These are phyloP conservation scores for Sporothrix pallida DNA, from an alignment of 2,329 filamentous ascomycete genomes.

Conservation along the genomic window DNA sequence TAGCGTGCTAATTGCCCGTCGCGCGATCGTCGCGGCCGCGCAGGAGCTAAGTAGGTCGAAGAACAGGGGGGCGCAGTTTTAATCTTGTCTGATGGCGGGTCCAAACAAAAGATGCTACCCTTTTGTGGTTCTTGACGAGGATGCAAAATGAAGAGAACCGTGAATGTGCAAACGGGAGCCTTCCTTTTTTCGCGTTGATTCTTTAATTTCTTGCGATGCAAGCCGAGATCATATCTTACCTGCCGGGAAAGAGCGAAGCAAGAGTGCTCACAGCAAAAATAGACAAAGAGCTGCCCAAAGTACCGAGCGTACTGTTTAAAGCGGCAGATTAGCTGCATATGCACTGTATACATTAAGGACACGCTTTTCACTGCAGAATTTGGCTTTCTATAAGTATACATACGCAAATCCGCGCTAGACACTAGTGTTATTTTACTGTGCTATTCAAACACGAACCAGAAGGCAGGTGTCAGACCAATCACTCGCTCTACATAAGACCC, in stretches of 20 bases:
- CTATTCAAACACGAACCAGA: background rate
- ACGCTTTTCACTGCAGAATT: background rate
- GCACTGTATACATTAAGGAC: slow-evolving; percentile 10
- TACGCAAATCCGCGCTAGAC: slow-evolving; percentile 27
- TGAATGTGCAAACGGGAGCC: background rate
- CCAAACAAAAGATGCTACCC: slow-evolving; percentile 20
- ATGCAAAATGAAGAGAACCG: background rate
- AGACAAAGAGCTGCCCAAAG: background rate
- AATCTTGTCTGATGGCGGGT: slow-evolving; percentile 36
- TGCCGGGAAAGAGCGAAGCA: slow-evolving; percentile 20
- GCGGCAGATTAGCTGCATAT: background rate
- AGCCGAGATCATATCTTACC: slow-evolving; percentile 12
- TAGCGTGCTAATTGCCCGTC: slow-evolving; percentile 30
- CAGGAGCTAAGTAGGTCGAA: slow-evolving; percentile 28
- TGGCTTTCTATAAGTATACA: background rate
- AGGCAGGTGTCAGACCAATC: slow-evolving; percentile 29
- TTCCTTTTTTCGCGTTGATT: background rate
- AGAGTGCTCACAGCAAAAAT: background rate
- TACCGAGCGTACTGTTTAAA: slow-evolving; percentile 29
- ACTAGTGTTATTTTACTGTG: slow-evolving; percentile 32
- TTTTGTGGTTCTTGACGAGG: background rate
- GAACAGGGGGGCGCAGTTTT: slow-evolving; percentile 31
- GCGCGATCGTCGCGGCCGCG: slow-evolving; percentile 36
- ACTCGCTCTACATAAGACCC: background rate
- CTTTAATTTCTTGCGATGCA: background rate